A percentile compares a stretch with the other conserved stretches of the same genome.
Conservation (phyloP, 78 protist species). For the Polysphondylium violaceum region DNA sequence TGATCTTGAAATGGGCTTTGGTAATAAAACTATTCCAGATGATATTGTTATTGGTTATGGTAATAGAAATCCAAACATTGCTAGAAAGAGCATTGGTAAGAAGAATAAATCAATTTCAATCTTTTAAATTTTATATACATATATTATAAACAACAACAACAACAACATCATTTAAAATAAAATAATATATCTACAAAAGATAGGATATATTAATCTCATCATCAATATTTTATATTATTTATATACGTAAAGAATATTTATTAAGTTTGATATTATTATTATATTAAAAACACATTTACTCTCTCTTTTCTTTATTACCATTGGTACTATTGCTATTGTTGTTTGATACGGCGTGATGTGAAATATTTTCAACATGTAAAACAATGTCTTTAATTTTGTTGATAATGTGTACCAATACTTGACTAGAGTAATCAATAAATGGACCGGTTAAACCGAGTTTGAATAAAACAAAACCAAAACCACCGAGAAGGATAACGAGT, state of each 20-base stretch:
- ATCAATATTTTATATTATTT: no score
- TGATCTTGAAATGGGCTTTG: constrained; percentile 32
- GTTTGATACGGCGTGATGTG: background rate
- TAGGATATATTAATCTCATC: no score
- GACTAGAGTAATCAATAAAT: constrained; percentile 40
- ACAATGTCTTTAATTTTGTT: constrained; percentile 43
- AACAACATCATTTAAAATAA: no score
- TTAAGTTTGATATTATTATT: no score
- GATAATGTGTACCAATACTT: constrained; percentile 39
- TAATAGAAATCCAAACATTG: constrained; percentile 81
- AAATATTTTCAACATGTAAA: constrained; percentile 59
- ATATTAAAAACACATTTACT: no score
- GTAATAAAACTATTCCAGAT: constrained; percentile 5
- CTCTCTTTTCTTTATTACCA: background rate
- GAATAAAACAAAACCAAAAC: constrained; percentile 36
- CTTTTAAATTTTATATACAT: constrained; percentile 6
- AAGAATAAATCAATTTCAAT: constrained; percentile 70
- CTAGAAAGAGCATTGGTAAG: constrained; percentile 73
- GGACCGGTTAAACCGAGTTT: constrained; percentile 58
- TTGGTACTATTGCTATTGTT: background rate
- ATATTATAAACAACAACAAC: background rate
- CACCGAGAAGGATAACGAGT: constrained; percentile 54
- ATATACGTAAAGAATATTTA: no score
- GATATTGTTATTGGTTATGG: constrained; percentile 82
- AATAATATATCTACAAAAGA: no score